Evolutionary conservation across 495 filamentous ascomycete species (phyloP).

Genomic region (Aspergillus cristatus): DNA sequence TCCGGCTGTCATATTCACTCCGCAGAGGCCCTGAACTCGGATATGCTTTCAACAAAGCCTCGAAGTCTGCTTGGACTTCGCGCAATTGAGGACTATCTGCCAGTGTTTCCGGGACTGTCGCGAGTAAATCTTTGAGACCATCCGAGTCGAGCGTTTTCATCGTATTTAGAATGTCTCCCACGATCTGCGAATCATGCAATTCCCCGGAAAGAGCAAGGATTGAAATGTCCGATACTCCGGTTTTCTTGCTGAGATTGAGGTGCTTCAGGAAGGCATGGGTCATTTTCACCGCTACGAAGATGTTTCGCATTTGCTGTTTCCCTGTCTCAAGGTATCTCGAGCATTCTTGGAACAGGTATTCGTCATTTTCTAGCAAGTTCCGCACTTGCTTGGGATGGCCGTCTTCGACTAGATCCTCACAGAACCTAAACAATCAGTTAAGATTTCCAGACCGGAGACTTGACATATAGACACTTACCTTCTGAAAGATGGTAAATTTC

Average conservation of each 20-base stretch:
- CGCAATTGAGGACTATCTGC: slow-evolving; percentile 9
- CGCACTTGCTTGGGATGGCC: slow-evolving; percentile 30
- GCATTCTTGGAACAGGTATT: slow-evolving; percentile 30
- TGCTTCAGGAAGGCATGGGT: slow-evolving; percentile 34
- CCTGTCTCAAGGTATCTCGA: slow-evolving; percentile 23
- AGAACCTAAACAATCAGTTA: slow-evolving; percentile 33
- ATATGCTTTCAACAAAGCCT: slow-evolving; percentile 28
- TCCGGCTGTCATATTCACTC: slow-evolving; percentile 65
- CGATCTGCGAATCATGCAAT: slow-evolving; percentile 35
- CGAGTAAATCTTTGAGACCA: slow-evolving; percentile 14
- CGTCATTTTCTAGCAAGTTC: slow-evolving; percentile 44
- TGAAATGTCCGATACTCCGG: slow-evolving; percentile 44
- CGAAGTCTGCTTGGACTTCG: slow-evolving; percentile 18
- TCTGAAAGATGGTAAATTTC: slow-evolving; percentile 74
- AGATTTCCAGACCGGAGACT: too few species aligned
- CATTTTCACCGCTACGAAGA: slow-evolving; percentile 39
- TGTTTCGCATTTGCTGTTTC: slow-evolving; percentile 30
- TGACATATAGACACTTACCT: slow-evolving; percentile 39
- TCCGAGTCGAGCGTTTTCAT: slow-evolving; percentile 43
- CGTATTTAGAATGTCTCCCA: slow-evolving; percentile 46
- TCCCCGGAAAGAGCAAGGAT: slow-evolving; percentile 49
- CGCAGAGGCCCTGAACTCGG: slow-evolving; percentile 44
- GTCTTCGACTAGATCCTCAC: slow-evolving; percentile 35
- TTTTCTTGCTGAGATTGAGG: slow-evolving; percentile 28
- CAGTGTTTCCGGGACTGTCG: slow-evolving; percentile 11